Evolutionary conservation across 2,329 filamentous ascomycete species (phyloP), one percentile per base, ranked within the genome.

Genomic region (Cylindrodendrum hubeiense): DNA sequence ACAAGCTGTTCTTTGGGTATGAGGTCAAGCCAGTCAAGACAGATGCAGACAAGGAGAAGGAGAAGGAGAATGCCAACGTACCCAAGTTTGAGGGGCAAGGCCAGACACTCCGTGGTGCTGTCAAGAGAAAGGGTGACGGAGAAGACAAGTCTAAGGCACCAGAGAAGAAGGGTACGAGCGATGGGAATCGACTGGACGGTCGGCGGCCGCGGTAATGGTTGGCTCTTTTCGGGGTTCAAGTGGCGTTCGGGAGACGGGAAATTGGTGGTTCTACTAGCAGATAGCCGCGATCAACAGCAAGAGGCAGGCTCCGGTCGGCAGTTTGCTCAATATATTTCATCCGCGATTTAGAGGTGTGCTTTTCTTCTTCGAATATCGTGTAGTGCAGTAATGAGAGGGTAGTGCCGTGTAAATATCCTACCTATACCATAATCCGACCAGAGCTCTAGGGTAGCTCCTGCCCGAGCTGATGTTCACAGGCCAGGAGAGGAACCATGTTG

Each of bases 1-100:
- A 96, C 74, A 97, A 98, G 80, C 85, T 99, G 5, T 99, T 99
- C 84, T 97, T 99, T 69, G 96, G 96, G 3, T 99, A 98, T 75
- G 92, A 97, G 75, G 87, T 97, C 77, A 97, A 92, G 79, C 95
- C 95, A 0, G 85, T 97, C 44, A 95, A 94, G 83, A 93, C 93
- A 9, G 89, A 91, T 62, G 91, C 89, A 37, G 89, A 93, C 63
- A 90, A 89, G 76, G 88, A 89, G 55, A 85, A 90, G 65, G 89
- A 91, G 64, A 86, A 89, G 39, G 87, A 89, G 66, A 70, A 89
- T n/a, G 85, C 87, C 4, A 85, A 86, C 65, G 88, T 89, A 69
- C 91, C 91, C n/a, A 89, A 90, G 71, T 97, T 97, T 79, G 89
- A 91, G 5, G 95, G 95, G 0, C 89, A 93, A 69, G 95, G 95